Base-by-base conservation (phyloP, 257 asterid species). In the Scutellaria galericulata region DNA sequence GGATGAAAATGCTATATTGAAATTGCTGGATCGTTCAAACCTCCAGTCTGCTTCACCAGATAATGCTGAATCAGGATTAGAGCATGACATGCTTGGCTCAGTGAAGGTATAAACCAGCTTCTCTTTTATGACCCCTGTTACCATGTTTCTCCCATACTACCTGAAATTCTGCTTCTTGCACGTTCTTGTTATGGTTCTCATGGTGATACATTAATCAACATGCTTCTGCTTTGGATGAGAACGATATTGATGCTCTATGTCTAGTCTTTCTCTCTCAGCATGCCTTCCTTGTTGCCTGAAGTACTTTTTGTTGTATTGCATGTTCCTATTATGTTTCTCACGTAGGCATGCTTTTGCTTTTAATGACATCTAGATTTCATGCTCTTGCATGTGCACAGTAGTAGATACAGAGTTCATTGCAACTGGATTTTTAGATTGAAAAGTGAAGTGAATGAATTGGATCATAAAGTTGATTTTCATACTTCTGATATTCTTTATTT, bases 1-100 rank as follows among this genome's bases (percentile, higher is more conserved):
- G 99, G 98, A 92, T 77, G 98, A 95, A 70, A 80, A 70, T 81
- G 91, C 98, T 54, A 86, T 95, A 75, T 13, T 75, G 78, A 95
- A 92, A 83, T 83, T 95, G 90, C 94, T 95, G 70, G 99, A 95
- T 75, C 95, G 98, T 57, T 84, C 99, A 56, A 81, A 79, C 68
- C 76, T 88, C 77, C 91, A 82, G 81, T 82, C 96, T 50, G 88
- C 83, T 70, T 89, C 89, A 65, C 85, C 89, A 67, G 97, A 88
- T 71, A 88, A 86, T 84, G 83, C 82, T 24, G 99, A 91, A 68
- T 75, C 87, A 4, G 96, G 87, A 78, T 59, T 81, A 57, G 99
- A 94, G 78, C 86, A 73, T 70, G 96, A 86, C 79, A 89, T 94
- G 99, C 98, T 94, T 76, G 99, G 99, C 68, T 87, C 96, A 55